phyloP scores from a whole-genome alignment of 202 grass and related monocot genomes.

The Zizania palustris region DNA sequence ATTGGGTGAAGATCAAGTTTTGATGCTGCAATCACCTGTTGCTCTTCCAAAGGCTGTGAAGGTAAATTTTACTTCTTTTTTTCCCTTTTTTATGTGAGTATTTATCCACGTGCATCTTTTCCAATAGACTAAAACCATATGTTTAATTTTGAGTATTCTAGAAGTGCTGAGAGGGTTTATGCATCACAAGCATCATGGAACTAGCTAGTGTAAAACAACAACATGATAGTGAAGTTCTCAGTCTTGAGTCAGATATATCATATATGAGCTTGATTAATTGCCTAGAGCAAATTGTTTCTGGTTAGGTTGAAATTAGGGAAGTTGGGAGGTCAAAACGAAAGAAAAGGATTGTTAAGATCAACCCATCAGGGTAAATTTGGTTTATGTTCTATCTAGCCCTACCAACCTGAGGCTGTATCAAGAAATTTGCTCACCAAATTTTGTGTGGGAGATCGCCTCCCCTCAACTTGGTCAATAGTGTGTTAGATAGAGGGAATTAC shows the following conservation, averaged over 20 bases:
- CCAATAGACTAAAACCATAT: conserved; percentile 14
- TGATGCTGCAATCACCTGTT: conserved; percentile 83
- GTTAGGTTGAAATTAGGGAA: neutral
- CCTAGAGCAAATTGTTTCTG: neutral
- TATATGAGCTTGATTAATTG: too few species aligned
- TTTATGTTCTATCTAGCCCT: neutral
- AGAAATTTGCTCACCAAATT: neutral
- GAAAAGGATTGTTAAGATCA: neutral
- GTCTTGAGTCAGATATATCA: too few species aligned
- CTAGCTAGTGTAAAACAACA: too few species aligned
- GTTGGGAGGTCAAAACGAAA: conserved; percentile 1
- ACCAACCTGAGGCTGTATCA: neutral
- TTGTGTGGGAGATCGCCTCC: too few species aligned
- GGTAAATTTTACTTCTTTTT: conserved; percentile 47
- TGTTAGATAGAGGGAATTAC: too few species aligned
- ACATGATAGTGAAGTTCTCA: too few species aligned
- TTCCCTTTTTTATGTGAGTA: conserved; percentile 29
- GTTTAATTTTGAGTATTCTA: neutral
- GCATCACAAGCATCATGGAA: neutral
- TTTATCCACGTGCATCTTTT: neutral
- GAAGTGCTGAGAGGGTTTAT: neutral
- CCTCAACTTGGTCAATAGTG: too few species aligned
- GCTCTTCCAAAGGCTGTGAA: conserved; percentile 94
- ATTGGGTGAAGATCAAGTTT: conserved; percentile 57
- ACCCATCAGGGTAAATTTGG: neutral